A percentile compares a stretch with the other conserved stretches of the same genome.
These are phyloP conservation scores for Dothideomycetes sp. DNA, from an alignment of 2,329 filamentous ascomycete species.

Conservation along the genomic window DNA sequence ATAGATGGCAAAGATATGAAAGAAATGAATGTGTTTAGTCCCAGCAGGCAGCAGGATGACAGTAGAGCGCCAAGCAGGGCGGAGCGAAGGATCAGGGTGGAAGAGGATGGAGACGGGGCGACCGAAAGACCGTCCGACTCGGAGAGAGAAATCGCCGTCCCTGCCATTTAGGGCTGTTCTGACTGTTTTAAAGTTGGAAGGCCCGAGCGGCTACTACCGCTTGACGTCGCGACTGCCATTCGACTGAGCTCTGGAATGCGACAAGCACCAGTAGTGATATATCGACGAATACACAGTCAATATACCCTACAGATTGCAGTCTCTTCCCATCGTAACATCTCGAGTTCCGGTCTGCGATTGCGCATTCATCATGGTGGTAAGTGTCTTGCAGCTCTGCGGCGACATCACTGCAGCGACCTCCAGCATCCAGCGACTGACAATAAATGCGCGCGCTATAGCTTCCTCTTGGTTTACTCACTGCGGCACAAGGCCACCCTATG, in stretches of 20 bases:
- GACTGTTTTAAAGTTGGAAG: neutral
- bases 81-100: constrained; percentile 7
- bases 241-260: no score
- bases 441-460: constrained; percentile 32
- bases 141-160: no score
- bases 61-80: neutral
- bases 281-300: no score
- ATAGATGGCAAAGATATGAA: neutral
- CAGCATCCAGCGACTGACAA: constrained; percentile 9
- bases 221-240: neutral
- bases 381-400: neutral
- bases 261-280: no score
- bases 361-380: neutral
- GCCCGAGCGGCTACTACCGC: neutral
- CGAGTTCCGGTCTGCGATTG: no score
- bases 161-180: no score
- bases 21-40: neutral
- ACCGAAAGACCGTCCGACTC: no score
- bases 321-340: no score
- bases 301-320: no score
- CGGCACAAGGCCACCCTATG: constrained; percentile 95
- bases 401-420: no score
- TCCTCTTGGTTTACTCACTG: constrained; percentile 72
- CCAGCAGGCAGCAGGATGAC: constrained; percentile 7
- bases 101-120: no score